These are phyloP conservation scores for Nakazawaea wyomingensis DNA, from an alignment of 805 yeast genomes.

Conservation along the genomic window DNA sequence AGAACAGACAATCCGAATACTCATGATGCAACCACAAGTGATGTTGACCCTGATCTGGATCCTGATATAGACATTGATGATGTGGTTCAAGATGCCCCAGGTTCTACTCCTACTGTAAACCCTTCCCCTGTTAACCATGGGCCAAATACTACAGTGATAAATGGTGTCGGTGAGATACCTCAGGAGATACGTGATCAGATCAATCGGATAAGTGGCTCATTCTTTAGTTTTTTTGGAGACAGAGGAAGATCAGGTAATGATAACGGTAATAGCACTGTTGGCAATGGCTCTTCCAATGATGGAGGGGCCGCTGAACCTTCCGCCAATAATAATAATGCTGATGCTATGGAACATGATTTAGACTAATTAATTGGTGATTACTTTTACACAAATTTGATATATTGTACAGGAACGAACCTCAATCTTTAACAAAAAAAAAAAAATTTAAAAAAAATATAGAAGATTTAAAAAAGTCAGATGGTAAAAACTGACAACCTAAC, in stretches of 20 bases:
- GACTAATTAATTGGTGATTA: neutral
- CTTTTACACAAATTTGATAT: too few relatives aligned
- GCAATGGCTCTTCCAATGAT: neutral
- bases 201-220: neutral
- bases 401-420: neutral
- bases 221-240: constrained; percentile 1
- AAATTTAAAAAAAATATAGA: too few relatives aligned
- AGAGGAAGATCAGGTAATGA: neutral
- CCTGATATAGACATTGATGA: constrained; percentile 9
- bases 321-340: neutral
- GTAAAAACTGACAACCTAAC: too few relatives aligned
- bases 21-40: neutral
- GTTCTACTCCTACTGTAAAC: too few relatives aligned
- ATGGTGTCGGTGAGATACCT: neutral
- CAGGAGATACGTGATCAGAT: neutral
- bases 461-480: too few relatives aligned
- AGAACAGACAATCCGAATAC: neutral
- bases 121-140: too few relatives aligned
- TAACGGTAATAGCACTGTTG: neutral
- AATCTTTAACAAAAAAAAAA: neutral
- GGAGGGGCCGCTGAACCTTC: too few relatives aligned
- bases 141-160: too few relatives aligned
- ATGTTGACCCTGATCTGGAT: constrained; percentile 1
- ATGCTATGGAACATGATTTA: constrained; percentile 1
- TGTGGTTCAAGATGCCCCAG: constrained; percentile 2